Conservation (phyloP, 2,329 filamentous ascomycete species). For the Saccharata proteae region DNA sequence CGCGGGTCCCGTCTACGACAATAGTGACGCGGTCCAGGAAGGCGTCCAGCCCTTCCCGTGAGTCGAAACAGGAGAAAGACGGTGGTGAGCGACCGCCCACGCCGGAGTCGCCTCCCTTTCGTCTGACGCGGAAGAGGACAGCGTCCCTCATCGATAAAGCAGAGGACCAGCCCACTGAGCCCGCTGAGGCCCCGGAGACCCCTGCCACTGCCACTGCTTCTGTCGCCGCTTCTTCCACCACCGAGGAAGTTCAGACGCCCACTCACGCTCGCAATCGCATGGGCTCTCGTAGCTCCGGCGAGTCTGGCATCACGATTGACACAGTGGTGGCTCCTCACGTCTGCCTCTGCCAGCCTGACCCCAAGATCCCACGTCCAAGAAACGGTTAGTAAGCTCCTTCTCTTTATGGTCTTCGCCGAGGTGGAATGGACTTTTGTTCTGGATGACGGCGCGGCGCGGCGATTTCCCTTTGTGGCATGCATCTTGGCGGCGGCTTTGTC, state of each 20-base stretch:
- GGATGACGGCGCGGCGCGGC: constrained; percentile 1
- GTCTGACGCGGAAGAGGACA: constrained; percentile 16
- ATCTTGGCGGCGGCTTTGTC: constrained; percentile 9
- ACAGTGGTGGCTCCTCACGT: constrained; percentile 37
- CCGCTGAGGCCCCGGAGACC: background rate
- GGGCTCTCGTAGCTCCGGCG: constrained; percentile 6
- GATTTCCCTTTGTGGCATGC: background rate
- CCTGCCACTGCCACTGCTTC: background rate
- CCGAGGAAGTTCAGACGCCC: no score
- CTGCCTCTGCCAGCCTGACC: constrained; percentile 59
- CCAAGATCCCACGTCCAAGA: constrained; percentile 57
- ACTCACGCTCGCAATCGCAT: constrained; percentile 9
- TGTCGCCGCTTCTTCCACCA: no score
- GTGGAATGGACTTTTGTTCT: constrained; percentile 1
- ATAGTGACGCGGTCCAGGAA: constrained; percentile 15
- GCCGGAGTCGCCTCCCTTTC: constrained; percentile 12
- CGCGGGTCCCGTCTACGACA: constrained; percentile 16
- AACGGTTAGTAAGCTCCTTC: constrained; percentile 50
- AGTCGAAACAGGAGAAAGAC: constrained; percentile 9
- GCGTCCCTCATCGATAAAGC: constrained; percentile 14
- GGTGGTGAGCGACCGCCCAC: constrained; percentile 7
- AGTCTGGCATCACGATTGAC: no score
- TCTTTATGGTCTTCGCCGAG: constrained; percentile 10
- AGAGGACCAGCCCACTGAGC: constrained; percentile 11
- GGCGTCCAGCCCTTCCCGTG: constrained; percentile 7